Evolutionary conservation across 257 asterid genomes (phyloP), one percentile per base, ranked within the genome.

Genomic region (Ballota nigra): DNA sequence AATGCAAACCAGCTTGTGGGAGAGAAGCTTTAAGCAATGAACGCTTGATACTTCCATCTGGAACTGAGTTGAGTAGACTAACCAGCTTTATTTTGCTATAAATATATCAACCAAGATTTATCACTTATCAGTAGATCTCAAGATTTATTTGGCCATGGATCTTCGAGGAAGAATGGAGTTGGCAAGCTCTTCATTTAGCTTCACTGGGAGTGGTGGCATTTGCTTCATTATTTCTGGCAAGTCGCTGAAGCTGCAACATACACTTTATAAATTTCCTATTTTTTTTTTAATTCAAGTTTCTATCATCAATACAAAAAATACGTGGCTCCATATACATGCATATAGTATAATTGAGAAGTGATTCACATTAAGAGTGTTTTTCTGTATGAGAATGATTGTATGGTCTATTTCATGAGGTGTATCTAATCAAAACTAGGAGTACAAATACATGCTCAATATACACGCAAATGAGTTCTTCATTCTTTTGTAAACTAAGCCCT

Each of bases 131-230:
- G 63, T 16, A 64, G 71, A 59, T 36, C 72, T 83, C 84, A 79
- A 43, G 82, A 65, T 66, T 79, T 81, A 36, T 86, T 83, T 19
- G 80, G 57, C 78, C 69, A 81, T 62, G 53, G 80, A 10, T 9
- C 77, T 23, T 34, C 63, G 75, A 9, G 85, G 89, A 67, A 88
- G 95, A 78, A 91, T 79, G 43, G 83, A 43, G 79, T 78, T 82
- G 59, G 87, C 91, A 12, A 88, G 92, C 41, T 88, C 92, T 58
- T 87, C 89, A 8, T 88, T 88, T 80, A 88, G 80, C 88, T 78
- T 86, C 52, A 88, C 88, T 22, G 97, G 97, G 28, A 91, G 85
- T 5, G 96, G 92, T 4, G 97, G 96, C 97, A 86, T 87, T 80
- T 82, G 91, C 79, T 76, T 81, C 97, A 88, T 91, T 68, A 82